Evolutionary conservation across 495 filamentous ascomycete species (phyloP).

Genomic region (Geoglossum glabrum): DNA sequence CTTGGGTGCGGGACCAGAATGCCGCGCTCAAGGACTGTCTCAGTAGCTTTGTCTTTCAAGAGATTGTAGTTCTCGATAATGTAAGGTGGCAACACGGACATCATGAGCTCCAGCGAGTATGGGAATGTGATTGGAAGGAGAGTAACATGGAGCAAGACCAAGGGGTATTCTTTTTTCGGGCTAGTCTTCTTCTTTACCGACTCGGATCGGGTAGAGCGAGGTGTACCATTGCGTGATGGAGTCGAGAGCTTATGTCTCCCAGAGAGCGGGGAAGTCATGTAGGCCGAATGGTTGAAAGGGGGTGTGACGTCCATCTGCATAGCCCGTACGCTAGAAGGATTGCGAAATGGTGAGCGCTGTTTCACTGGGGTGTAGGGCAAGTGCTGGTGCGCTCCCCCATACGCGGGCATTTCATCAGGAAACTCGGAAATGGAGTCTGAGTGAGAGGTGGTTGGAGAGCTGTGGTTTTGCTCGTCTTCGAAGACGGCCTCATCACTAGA

Average conservation of each 20-base stretch:
- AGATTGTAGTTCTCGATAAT: slow-evolving; percentile 55
- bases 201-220: slow-evolving; percentile 1
- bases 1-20: slow-evolving; percentile 75
- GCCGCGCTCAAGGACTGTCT: slow-evolving; percentile 66
- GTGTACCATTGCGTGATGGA: slow-evolving; percentile 1
- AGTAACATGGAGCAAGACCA: slow-evolving; percentile 77
- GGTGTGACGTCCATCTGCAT: slow-evolving; percentile 61
- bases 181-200: background rate
- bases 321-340: slow-evolving; percentile 53
- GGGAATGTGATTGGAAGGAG: slow-evolving; percentile 51
- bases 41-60: slow-evolving; percentile 51
- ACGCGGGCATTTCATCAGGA: background rate
- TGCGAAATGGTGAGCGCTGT: slow-evolving; percentile 28
- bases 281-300: slow-evolving; percentile 23
- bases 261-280: slow-evolving; percentile 26
- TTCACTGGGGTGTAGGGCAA: slow-evolving; percentile 1
- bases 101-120: slow-evolving; percentile 37
- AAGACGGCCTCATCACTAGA: background rate
- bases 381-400: background rate
- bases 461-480: background rate
- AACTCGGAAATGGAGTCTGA: background rate
- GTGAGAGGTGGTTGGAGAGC: background rate
- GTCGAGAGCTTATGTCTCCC: slow-evolving; percentile 10
- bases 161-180: slow-evolving; percentile 37
- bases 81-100: slow-evolving; percentile 28